Conservation (phyloP, 768 basidiomycete species). For the Termitomyces titanicus region DNA sequence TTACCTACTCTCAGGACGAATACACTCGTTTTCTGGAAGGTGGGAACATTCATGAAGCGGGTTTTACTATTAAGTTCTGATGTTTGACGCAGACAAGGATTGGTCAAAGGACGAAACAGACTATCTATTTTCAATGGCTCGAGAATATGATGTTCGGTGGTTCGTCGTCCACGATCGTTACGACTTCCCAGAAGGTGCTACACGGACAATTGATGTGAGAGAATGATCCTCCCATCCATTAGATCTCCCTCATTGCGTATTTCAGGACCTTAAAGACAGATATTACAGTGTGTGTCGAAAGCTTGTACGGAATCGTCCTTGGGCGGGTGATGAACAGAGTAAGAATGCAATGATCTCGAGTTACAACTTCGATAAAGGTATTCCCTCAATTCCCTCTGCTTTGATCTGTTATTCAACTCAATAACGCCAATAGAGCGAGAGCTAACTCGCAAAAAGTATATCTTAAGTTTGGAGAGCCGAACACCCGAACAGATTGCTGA, state of each 20-base stretch:
- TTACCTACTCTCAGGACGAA: slow-evolving; percentile 83
- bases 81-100: slow-evolving; percentile 52
- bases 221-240: not conserved
- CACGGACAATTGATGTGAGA: slow-evolving; percentile 69
- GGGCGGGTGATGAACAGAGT: slow-evolving; percentile 74
- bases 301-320: slow-evolving; percentile 79
- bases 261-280: slow-evolving; percentile 87
- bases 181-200: slow-evolving; percentile 54
- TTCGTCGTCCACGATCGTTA: slow-evolving; percentile 90
- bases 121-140: slow-evolving; percentile 79
- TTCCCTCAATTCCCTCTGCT: not conserved
- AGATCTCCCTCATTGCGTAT: slow-evolving; percentile 1
- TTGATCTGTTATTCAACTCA: not conserved
- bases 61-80: not conserved
- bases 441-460: slow-evolving; percentile 81
- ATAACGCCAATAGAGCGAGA: slow-evolving; percentile 65
- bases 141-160: slow-evolving; percentile 86
- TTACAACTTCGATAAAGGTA: slow-evolving; percentile 88
- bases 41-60: slow-evolving; percentile 26
- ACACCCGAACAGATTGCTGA: slow-evolving; percentile 87
- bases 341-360: slow-evolving; percentile 66
- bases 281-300: slow-evolving; percentile 92
- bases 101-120: slow-evolving; percentile 96
- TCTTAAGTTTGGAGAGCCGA: slow-evolving; percentile 83
- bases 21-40: slow-evolving; percentile 79